A percentile compares a stretch with the other conserved stretches of the same genome.
Conservation (phyloP, 208 protist genomes). For the Balamuthia mandrillaris region DNA sequence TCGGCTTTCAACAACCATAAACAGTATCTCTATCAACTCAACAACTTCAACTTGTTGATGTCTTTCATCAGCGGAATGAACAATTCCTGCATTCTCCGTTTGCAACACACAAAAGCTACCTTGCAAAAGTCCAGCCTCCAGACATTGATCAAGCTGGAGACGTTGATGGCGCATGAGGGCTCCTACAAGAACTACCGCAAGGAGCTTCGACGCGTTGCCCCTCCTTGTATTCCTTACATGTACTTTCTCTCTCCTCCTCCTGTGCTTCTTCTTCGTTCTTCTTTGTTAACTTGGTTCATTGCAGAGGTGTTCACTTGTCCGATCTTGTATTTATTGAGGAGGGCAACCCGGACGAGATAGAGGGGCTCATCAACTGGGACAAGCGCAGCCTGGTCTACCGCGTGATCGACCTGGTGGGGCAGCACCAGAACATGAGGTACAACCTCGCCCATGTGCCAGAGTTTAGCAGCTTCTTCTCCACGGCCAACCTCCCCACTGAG, state of each 20-base stretch:
- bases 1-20: not conserved
- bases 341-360: slow-evolving; percentile 47
- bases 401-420: not conserved
- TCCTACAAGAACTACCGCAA: slow-evolving; percentile 45
- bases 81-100: not conserved
- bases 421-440: not conserved
- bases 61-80: slow-evolving; percentile 17
- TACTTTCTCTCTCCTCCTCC: too few relatives aligned
- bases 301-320: not conserved
- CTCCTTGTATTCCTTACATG: slow-evolving; percentile 48
- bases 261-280: not conserved
- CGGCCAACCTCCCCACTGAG: not conserved
- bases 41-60: slow-evolving; percentile 54
- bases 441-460: not conserved
- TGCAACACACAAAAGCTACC: not conserved
- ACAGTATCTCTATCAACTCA: slow-evolving; percentile 14
- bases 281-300: not conserved
- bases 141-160: slow-evolving; percentile 3
- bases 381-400: slow-evolving; percentile 8
- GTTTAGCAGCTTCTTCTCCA: not conserved
- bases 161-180: slow-evolving; percentile 12
- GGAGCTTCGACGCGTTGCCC: not conserved
- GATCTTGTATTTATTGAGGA: slow-evolving; percentile 57
- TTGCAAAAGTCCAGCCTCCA: not conserved
- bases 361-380: slow-evolving; percentile 34